A percentile compares a stretch with the other conserved stretches of the same genome.
Evolutionary conservation across 352 stramenopile species (phyloP).

Genomic region (Pythium coloratum): DNA sequence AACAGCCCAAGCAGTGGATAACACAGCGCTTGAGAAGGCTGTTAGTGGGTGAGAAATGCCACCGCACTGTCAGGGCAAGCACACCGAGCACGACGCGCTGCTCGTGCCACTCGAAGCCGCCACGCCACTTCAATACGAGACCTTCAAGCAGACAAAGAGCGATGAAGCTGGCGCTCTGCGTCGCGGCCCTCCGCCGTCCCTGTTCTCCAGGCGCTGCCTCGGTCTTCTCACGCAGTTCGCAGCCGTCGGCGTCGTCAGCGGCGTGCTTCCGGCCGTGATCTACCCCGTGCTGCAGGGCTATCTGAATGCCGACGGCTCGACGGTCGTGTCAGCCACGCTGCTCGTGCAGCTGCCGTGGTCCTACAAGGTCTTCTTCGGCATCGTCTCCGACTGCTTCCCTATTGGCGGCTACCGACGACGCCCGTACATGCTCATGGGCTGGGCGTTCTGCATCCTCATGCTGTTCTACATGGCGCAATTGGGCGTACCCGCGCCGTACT

Average conservation of each 20-base stretch:
- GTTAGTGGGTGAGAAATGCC: not conserved
- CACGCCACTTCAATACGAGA: not conserved
- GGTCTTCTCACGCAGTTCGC: slow-evolving; percentile 21
- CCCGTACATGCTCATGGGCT: slow-evolving; percentile 29
- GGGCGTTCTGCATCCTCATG: slow-evolving; percentile 19
- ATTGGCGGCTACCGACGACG: slow-evolving; percentile 29
- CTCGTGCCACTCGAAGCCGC: not conserved
- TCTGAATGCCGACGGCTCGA: slow-evolving; percentile 28
- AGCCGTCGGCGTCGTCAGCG: slow-evolving; percentile 17
- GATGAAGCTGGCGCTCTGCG: not conserved
- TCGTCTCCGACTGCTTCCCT: slow-evolving; percentile 23
- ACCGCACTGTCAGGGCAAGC: not conserved
- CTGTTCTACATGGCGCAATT: slow-evolving; percentile 24
- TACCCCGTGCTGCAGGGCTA: slow-evolving; percentile 32
- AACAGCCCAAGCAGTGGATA: too few relatives aligned
- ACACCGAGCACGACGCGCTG: not conserved
- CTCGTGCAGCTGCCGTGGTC: slow-evolving; percentile 24
- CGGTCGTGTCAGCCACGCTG: slow-evolving; percentile 22
- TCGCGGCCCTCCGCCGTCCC: not conserved
- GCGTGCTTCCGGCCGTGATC: slow-evolving; percentile 16
- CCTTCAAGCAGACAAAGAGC: not conserved
- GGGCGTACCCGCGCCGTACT: slow-evolving; percentile 25
- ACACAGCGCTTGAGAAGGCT: not conserved
- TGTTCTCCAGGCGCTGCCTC: slow-evolving; percentile 13
- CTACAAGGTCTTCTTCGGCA: slow-evolving; percentile 23